Conservation (phyloP, 2,329 filamentous ascomycete species). For the Mollisiaceae sp. region DNA sequence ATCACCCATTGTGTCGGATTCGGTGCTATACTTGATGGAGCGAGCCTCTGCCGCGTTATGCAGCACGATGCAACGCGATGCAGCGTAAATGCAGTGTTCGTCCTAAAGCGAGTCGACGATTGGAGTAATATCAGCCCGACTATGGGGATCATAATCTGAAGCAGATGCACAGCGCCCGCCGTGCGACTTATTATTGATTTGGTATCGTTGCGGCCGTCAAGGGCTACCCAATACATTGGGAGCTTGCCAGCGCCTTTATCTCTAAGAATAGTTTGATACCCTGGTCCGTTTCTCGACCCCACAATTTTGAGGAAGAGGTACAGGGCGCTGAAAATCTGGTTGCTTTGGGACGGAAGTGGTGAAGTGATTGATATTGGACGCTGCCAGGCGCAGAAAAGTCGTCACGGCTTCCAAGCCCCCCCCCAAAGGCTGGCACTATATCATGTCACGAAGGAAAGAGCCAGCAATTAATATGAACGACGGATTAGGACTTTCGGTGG, state of each 20-base stretch:
- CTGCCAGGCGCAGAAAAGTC: not conserved
- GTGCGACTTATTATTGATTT: conserved; percentile 4
- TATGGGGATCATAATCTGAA: conserved; percentile 15
- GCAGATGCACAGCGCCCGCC: not conserved
- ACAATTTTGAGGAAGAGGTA: not conserved
- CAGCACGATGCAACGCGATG: not conserved
- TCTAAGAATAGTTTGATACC: conserved; percentile 14
- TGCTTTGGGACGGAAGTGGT: not conserved
- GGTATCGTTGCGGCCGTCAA: conserved; percentile 5
- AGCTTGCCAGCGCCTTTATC: conserved; percentile 9
- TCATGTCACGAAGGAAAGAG: no score
- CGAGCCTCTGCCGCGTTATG: not conserved
- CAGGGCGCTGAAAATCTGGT: not conserved
- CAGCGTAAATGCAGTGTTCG: conserved; percentile 4
- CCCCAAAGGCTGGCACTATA: not conserved
- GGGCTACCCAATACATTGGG: conserved; percentile 12
- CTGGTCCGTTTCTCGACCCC: conserved; percentile 11
- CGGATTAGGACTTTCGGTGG: not conserved
- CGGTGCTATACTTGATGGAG: not conserved
- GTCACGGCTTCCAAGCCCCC: not conserved
- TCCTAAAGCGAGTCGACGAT: not conserved
- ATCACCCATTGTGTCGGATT: conserved; percentile 3
- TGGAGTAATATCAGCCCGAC: conserved; percentile 14
- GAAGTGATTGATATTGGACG: conserved; percentile 5
- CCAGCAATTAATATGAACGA: not conserved